phyloP scores from a whole-genome alignment of 2,329 filamentous ascomycete genomes.

The Diaporthe ilicicola region DNA sequence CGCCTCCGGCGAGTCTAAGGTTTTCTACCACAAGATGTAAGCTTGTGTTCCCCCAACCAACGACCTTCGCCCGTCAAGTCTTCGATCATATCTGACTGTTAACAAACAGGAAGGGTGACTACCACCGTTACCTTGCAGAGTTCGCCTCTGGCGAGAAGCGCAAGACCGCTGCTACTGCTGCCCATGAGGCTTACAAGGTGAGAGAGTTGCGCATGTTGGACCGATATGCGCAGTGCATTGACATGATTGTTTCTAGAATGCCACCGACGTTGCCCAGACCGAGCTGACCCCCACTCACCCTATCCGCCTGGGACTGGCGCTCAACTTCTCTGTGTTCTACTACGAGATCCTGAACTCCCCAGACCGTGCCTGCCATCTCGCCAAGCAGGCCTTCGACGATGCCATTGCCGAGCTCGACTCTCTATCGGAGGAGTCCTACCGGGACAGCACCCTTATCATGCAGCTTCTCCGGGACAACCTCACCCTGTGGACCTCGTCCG shows the following conservation, averaged over 20 bases:
- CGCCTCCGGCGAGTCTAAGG: slow-evolving; percentile 97
- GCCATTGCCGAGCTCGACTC: slow-evolving; percentile 99
- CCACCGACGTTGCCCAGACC: slow-evolving; percentile 97
- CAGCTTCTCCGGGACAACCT: slow-evolving; percentile 98
- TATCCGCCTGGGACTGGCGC: slow-evolving; percentile 94
- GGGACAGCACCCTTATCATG: slow-evolving; percentile 99
- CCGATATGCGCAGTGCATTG: slow-evolving; percentile 7
- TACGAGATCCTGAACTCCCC: slow-evolving; percentile 99
- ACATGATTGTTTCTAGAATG: slow-evolving; percentile 67
- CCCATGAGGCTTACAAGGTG: slow-evolving; percentile 98
- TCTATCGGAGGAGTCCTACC: slow-evolving; percentile 96
- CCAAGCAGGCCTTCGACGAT: slow-evolving; percentile 99
- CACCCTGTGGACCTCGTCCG: slow-evolving; percentile 96
- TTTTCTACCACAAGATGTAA: slow-evolving; percentile 99
- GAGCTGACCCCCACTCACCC: slow-evolving; percentile 97
- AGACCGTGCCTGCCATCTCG: slow-evolving; percentile 96
- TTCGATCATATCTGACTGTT: slow-evolving; percentile 24
- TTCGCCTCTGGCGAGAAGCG: slow-evolving; percentile 93
- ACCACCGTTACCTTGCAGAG: slow-evolving; percentile 94
- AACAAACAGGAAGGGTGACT: slow-evolving; percentile 86
- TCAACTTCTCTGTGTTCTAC: slow-evolving; percentile 99
- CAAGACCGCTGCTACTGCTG: slow-evolving; percentile 85
- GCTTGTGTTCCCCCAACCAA: slow-evolving; percentile 46
- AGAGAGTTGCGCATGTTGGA: neutral
- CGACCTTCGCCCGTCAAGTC: neutral